Conservation (phyloP, 1,139 yeast genomes). For the Scheffersomyces illinoinensis region DNA sequence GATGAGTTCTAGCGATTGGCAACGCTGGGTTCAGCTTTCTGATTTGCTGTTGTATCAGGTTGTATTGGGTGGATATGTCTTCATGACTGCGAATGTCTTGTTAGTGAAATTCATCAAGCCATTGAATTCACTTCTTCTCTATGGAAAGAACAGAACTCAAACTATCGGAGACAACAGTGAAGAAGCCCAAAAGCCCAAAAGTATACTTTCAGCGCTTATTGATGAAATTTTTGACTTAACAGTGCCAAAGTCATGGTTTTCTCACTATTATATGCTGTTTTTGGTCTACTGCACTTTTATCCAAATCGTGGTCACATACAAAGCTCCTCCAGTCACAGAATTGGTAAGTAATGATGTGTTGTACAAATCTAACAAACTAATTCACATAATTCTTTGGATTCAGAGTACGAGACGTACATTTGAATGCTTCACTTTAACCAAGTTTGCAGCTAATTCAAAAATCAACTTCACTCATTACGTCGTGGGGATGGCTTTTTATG, state of each 20-base stretch:
- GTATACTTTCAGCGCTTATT: background rate
- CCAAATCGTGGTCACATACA: background rate
- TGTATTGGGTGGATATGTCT: constrained; percentile 3
- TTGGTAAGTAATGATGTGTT: background rate
- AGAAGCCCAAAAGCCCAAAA: background rate
- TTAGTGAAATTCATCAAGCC: constrained; percentile 9
- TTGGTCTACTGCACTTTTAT: constrained; percentile 8
- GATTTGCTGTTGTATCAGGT: background rate
- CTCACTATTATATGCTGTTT: constrained; percentile 47
- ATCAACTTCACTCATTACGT: constrained; percentile 79
- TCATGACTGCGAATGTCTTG: constrained; percentile 5
- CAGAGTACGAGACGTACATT: constrained; percentile 67
- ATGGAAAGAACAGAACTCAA: constrained; percentile 12
- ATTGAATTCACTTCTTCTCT: constrained; percentile 11
- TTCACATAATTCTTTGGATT: constrained; percentile 26
- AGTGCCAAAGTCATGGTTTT: constrained; percentile 52
- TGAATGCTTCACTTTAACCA: constrained; percentile 59
- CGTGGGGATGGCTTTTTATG: constrained; percentile 71
- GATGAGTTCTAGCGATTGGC: background rate
- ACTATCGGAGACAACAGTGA: background rate
- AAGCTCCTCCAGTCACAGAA: background rate
- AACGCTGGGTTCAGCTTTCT: background rate
- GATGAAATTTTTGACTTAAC: constrained; percentile 17
- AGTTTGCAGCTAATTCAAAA: constrained; percentile 47
- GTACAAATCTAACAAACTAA: constrained; percentile 4